Base-by-base conservation (phyloP, 108 stramenopile species). In the Skeletonema costatum region DNA sequence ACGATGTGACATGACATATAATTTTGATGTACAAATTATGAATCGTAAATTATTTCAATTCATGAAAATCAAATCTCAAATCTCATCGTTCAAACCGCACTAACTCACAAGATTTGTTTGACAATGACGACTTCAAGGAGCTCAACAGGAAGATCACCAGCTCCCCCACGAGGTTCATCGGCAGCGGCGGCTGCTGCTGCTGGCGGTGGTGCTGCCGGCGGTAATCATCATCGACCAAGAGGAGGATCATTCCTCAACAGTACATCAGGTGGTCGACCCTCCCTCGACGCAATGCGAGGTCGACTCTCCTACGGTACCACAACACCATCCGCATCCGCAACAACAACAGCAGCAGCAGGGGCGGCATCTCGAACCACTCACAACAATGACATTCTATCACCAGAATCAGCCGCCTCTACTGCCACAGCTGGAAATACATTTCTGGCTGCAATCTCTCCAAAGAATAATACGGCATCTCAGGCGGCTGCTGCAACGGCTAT, bases 241-340 rank as follows among this genome's bases (percentile, higher is more conserved):
- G 48, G 48, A 50, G 48, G 62, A n/a, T 51, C 46, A 44, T 51
- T 42, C 1, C 63, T 51, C 1, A 64, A n/a, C 11, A 41, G 39
- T 10, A 11, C 39, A 11, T 41, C 39, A 2, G 39, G 39, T 41
- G 39, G 63, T 51, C 63, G 63, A 64, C 63, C 63, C 46, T 50
- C 63, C 8, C 50, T 51, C 36, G 63, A 64, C n/a, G 63, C 50
- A n/a, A 50, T 42, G 63, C 16, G 46, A 42, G 63, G 63, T 64
- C 63, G 46, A 38, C 63, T 50, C 63, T 64, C 63, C 63, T 64
- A 51, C 36, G 50, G 63, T 4, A 42, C 61, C 25, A 25, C 25
- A 25, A 25, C 25, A 25, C 25, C 25, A n/a, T 8, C 50, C 0
- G 50, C 50, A 17, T 3, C 17, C 0, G 50, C 17, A 10, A 51